Evolutionary conservation across 2,329 filamentous ascomycete species (phyloP), one percentile per base, ranked within the genome.

Genomic region (Penicillium sp.): DNA sequence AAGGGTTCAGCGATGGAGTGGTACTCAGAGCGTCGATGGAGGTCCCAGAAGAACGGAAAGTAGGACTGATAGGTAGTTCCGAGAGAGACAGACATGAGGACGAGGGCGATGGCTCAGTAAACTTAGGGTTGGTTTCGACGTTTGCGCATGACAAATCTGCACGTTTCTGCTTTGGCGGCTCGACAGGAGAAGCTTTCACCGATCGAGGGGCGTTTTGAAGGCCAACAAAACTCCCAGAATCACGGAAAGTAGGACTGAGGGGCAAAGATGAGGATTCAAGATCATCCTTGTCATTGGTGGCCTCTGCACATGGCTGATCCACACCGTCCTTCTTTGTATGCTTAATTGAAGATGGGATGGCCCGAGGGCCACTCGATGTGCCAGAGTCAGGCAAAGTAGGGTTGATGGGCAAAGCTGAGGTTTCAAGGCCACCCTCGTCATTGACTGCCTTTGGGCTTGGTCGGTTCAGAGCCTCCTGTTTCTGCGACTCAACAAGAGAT

Each of bases 381-480:
- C 3, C 2, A 8, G 15, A 29, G 7, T 39, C 34, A 7, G 34
- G 25, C 16, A 53, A 40, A 19, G 44, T 49, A 49, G 54, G 54
- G 29, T 53, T 56, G 21, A 56, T 56, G 13, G 54, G 34, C 15
- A 56, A 41, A 29, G 27, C 23, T 4, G 54, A 56, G 19, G 41
- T 29, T 53, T 15, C 29, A 8, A 56, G 54, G 19, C 27, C 33
- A n/a, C 40, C 39, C 13, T 43, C 38, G 4, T 55, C 38, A n/a
- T 31, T 38, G 46, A 13, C 23, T 9, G 21, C 10, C n/a, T 33
- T 41, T 9, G 41, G 33, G 19, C 5, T 21, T 9, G 27, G 16
- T 21, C 2, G 29, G 23, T 29, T 34, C 16, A 9, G 25, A 33
- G 10, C 13, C 6, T 38, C 34, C n/a, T 40, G 34, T 25, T 31